phyloP scores from a whole-genome alignment of 1,284 basidiomycete genomes.

The Mycosarcoma maydis region DNA sequence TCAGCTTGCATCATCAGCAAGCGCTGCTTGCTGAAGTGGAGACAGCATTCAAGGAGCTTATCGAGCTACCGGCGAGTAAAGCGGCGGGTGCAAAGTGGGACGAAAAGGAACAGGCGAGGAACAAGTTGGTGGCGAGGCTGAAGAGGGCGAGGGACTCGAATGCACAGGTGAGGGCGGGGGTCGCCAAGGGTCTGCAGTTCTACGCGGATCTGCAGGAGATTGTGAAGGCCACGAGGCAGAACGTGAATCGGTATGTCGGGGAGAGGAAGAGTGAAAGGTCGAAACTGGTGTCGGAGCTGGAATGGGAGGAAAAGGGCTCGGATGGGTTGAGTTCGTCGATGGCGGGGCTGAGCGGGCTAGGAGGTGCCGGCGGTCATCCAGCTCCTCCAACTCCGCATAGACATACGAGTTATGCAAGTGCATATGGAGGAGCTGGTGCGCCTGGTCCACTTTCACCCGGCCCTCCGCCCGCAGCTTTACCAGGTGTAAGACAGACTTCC shows the following conservation, averaged over 20 bases:
- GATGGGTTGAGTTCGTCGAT: constrained; percentile 15
- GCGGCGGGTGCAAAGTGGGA: constrained; percentile 78
- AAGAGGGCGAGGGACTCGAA: constrained; percentile 81
- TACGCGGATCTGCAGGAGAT: constrained; percentile 83
- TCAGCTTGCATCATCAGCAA: constrained; percentile 81
- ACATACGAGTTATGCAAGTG: constrained; percentile 37
- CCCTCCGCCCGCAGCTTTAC: constrained; percentile 27
- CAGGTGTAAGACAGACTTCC: constrained; percentile 9
- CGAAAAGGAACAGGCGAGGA: constrained; percentile 78
- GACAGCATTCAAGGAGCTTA: constrained; percentile 36
- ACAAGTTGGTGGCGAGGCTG: constrained; percentile 78
- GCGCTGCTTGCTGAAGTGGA: constrained; percentile 70
- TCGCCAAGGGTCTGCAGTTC: constrained; percentile 87
- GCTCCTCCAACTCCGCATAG: constrained; percentile 26
- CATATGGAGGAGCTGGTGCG: constrained; percentile 5
- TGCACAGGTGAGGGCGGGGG: constrained; percentile 84
- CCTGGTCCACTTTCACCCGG: constrained; percentile 13
- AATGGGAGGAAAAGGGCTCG: constrained; percentile 74
- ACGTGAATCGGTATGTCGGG: constrained; percentile 75
- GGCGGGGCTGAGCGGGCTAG: constrained; percentile 24
- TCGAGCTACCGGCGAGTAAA: constrained; percentile 63
- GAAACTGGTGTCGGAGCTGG: constrained; percentile 75
- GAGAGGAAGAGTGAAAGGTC: constrained; percentile 79
- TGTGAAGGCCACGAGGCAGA: constrained; percentile 73
- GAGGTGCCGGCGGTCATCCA: constrained; percentile 11